Conservation (phyloP, 805 yeast species). For the Tetrapisispora fleetii region DNA sequence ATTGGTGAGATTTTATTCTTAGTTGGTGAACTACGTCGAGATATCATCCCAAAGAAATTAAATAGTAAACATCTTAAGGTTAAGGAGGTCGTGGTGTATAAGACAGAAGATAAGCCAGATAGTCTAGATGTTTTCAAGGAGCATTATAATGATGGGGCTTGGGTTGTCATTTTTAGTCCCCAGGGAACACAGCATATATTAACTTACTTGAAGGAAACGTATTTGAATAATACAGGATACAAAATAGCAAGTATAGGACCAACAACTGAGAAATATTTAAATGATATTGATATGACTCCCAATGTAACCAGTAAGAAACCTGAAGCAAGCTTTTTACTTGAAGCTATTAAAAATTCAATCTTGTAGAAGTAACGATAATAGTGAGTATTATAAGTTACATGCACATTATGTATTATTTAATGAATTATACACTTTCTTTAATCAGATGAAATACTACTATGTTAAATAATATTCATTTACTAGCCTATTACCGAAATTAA, state of each 20-base stretch:
- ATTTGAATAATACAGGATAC: conserved; percentile 19
- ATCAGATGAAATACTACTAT: no score
- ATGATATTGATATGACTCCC: conserved; percentile 43
- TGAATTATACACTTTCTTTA: no score
- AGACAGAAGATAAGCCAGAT: conserved; percentile 45
- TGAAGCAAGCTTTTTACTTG: conserved; percentile 47
- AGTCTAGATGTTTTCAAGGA: conserved; percentile 33
- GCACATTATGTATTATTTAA: no score
- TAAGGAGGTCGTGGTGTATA: conserved; percentile 57
- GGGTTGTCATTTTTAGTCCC: conserved; percentile 88
- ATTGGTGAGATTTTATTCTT: conserved; percentile 43
- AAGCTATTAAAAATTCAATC: conserved; percentile 3
- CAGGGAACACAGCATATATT: conserved; percentile 71
- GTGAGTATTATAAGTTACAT: no score
- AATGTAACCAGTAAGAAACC: conserved; percentile 64
- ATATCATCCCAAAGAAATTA: conserved; percentile 63
- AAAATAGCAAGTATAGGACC: conserved; percentile 85
- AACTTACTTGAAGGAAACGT: conserved; percentile 28
- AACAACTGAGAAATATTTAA: conserved; percentile 63
- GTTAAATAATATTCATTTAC: no score
- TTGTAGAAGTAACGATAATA: neutral
- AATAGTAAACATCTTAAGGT: conserved; percentile 11
- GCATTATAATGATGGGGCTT: conserved; percentile 24
- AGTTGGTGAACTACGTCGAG: conserved; percentile 80
- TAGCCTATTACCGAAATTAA: conserved; percentile 14